Conservation (phyloP, 768 basidiomycete genomes). For the Baorangia bicolor region DNA sequence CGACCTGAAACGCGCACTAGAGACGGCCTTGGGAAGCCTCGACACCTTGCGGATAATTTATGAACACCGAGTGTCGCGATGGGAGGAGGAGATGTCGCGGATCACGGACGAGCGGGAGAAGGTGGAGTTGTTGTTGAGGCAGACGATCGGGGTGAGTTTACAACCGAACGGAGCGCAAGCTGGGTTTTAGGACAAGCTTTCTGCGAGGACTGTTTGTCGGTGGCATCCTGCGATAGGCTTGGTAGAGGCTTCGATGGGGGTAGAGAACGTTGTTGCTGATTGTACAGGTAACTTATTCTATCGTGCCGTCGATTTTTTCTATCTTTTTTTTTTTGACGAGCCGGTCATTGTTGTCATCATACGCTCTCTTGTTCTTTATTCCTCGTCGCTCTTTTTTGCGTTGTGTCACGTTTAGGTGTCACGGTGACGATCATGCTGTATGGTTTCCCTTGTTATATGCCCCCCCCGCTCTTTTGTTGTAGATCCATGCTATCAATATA, state of each 20-base stretch:
- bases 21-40: conserved; percentile 66
- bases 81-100: conserved; percentile 67
- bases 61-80: conserved; percentile 64
- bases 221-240: not conserved
- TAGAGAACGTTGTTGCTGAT: not conserved
- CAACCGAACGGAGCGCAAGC: conserved; percentile 18
- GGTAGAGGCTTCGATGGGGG: not conserved
- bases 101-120: conserved; percentile 65
- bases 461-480: not conserved
- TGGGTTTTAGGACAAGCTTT: not conserved
- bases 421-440: conserved; percentile 1
- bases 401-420: not conserved
- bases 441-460: not conserved
- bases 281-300: not conserved
- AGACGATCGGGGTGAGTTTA: conserved; percentile 53
- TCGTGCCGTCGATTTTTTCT: not conserved
- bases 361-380: not conserved
- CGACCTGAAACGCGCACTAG: conserved; percentile 67
- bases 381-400: not conserved
- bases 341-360: not conserved
- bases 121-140: conserved; percentile 63
- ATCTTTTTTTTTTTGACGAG: not conserved
- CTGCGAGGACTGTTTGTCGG: not conserved
- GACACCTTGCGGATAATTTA: conserved; percentile 63
- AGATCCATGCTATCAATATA: not conserved